These are phyloP conservation scores for Colletotrichum lentis DNA, from an alignment of 2,329 filamentous ascomycete species.

Conservation along the genomic window DNA sequence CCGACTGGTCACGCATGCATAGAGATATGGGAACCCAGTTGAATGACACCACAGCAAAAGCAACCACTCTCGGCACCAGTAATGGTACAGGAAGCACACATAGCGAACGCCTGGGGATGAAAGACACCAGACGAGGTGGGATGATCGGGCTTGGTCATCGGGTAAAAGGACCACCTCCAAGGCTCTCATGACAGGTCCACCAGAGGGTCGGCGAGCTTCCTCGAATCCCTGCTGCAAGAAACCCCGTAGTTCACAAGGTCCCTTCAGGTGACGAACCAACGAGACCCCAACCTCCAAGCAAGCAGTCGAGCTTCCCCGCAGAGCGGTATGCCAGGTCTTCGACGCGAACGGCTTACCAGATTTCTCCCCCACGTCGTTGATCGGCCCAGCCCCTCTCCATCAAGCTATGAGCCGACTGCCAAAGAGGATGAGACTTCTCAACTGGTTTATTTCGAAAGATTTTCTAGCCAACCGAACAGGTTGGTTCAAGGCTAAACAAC, in stretches of 20 bases:
- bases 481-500: too few relatives aligned
- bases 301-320: slow-evolving; percentile 29
- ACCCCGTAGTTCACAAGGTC: slow-evolving; percentile 13
- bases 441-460: not conserved
- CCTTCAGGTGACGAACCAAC: not conserved
- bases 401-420: slow-evolving; percentile 1
- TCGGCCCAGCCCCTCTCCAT: not conserved
- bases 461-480: too few relatives aligned
- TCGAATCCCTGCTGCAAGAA: slow-evolving; percentile 15
- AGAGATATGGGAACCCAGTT: slow-evolving; percentile 11
- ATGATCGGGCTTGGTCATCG: slow-evolving; percentile 21
- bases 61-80: slow-evolving; percentile 13
- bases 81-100: slow-evolving; percentile 5
- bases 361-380: slow-evolving; percentile 18
- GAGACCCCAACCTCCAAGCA: slow-evolving; percentile 12
- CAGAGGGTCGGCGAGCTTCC: not conserved
- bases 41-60: slow-evolving; percentile 19
- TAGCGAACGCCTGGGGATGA: slow-evolving; percentile 15
- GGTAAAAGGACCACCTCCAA: slow-evolving; percentile 23
- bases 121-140: slow-evolving; percentile 10
- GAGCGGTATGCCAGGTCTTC: slow-evolving; percentile 5
- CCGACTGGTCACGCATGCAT: slow-evolving; percentile 21
- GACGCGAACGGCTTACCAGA: slow-evolving; percentile 11
- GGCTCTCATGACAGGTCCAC: not conserved
- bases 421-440: not conserved